phyloP scores from a whole-genome alignment of 129 eudicot species.

The Flaveria sonorensis region DNA sequence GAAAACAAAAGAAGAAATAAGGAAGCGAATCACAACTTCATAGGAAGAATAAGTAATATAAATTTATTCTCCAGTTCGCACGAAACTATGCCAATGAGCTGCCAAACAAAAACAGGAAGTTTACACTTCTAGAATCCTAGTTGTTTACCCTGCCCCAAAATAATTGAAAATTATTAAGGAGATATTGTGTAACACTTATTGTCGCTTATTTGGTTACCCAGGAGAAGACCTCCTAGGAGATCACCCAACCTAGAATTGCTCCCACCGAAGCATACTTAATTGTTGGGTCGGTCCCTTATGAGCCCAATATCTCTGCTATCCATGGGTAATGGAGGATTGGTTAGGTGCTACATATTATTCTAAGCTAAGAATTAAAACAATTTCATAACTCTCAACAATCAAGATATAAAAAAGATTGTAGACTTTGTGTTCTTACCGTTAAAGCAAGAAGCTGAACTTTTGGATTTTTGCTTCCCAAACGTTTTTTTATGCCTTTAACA shows the following conservation, averaged over 20 bases:
- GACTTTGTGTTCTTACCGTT: slow-evolving; percentile 53
- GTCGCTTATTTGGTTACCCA: no score
- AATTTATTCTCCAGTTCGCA: background rate
- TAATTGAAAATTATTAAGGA: background rate
- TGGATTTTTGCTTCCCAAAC: slow-evolving; percentile 76
- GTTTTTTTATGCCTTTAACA: slow-evolving; percentile 85
- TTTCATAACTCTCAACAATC: background rate
- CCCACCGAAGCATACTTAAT: background rate
- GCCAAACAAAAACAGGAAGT: background rate
- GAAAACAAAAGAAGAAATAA: slow-evolving; percentile 1
- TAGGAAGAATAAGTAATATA: background rate
- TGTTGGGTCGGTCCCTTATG: no score
- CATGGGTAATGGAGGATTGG: background rate
- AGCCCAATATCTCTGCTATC: background rate
- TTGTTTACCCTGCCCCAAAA: background rate
- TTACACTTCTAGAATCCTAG: background rate
- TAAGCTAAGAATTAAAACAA: background rate
- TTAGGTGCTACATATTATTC: no score
- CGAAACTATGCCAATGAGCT: background rate
- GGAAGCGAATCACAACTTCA: background rate
- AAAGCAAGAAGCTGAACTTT: slow-evolving; percentile 90
- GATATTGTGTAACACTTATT: no score
- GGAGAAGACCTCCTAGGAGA: no score
- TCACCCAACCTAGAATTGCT: background rate
- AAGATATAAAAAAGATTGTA: slow-evolving; percentile 1